Conservation (phyloP, 225 moss, liverwort and hornwort species). For the Antitrichia curtipendula region DNA sequence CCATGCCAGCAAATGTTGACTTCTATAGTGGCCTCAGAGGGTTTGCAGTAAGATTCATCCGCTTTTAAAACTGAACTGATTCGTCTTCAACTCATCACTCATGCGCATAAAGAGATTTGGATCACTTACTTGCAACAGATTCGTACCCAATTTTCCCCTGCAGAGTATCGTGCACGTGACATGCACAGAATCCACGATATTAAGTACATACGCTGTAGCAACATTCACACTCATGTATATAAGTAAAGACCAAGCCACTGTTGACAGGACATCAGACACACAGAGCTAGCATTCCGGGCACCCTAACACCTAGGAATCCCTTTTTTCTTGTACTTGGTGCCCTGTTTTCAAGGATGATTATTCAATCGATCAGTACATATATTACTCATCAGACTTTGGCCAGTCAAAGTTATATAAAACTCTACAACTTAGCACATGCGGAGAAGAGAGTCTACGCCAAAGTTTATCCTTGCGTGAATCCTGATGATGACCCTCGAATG, state of each 20-base stretch:
- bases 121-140: not conserved
- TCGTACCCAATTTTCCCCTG: not conserved
- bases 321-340: not conserved
- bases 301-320: not conserved
- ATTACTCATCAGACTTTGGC: not conserved
- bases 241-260: not conserved
- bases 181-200: not conserved
- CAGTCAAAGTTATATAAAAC: not conserved
- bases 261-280: not conserved
- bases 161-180: not conserved
- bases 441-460: not conserved
- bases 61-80: not conserved
- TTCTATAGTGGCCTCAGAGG: not conserved
- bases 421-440: not conserved
- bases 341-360: not conserved
- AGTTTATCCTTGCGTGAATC: not conserved
- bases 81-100: not conserved
- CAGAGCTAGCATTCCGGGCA: not conserved
- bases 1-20: not conserved
- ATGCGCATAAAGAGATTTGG: not conserved
- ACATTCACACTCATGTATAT: not conserved
- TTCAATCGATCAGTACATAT: not conserved
- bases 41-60: not conserved
- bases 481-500: not conserved
- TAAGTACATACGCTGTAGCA: not conserved